phyloP scores from a whole-genome alignment of 2,329 filamentous ascomycete genomes.

The Xylariomycetidae sp. region DNA sequence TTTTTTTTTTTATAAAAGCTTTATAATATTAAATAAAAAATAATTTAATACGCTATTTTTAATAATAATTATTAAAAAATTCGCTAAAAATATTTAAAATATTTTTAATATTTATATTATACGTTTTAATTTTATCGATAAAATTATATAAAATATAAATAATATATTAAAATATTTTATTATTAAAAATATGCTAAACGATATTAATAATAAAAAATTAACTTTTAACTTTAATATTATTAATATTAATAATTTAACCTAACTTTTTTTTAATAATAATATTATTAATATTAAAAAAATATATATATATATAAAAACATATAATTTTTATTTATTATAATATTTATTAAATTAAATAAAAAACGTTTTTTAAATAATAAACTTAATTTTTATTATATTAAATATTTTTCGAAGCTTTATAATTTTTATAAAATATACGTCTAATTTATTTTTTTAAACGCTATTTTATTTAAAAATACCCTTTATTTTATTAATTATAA shows the following conservation, averaged over 20 bases:
- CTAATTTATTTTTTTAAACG: no score
- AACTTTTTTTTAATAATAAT: background rate
- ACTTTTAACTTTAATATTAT: background rate
- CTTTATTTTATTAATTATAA: no score
- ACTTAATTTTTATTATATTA: slow-evolving; percentile 1
- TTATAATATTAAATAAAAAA: no score
- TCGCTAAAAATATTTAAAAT: no score
- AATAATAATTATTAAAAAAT: no score
- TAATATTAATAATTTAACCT: background rate
- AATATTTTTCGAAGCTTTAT: background rate
- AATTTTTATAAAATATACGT: no score
- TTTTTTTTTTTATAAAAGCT: no score
- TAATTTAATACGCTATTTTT: no score
- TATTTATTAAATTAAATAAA: background rate
- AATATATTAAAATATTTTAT: background rate
- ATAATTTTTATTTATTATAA: slow-evolving; percentile 1
- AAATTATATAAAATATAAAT: background rate
- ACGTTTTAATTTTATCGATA: no score
- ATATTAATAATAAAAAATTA: background rate
- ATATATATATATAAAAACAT: background rate
- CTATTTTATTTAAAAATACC: no score
- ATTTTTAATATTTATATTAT: no score
- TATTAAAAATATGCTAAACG: background rate
- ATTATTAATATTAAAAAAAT: background rate
- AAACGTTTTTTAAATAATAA: background rate